phyloP scores from a whole-genome alignment of 139 green algal genomes.

The Coccomyxa sp. region DNA sequence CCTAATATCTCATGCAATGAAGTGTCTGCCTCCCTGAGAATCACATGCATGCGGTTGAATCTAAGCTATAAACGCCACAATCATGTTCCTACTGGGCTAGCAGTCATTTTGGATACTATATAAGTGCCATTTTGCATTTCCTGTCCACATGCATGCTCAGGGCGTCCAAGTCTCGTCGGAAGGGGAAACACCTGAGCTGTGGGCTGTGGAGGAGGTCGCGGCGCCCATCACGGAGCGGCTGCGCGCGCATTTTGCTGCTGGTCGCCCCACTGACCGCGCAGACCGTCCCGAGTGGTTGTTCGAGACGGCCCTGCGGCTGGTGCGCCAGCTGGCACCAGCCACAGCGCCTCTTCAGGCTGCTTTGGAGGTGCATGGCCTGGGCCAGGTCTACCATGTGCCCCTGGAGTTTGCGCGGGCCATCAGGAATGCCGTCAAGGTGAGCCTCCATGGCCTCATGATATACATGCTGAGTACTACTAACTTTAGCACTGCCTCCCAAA shows the following conservation, averaged over 20 bases:
- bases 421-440: constrained; percentile 14
- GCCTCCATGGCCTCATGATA: background rate
- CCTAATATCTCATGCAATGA: background rate
- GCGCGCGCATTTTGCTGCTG: constrained; percentile 33
- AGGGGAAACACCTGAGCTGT: constrained; percentile 12
- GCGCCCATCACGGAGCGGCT: constrained; percentile 22
- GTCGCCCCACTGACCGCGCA: constrained; percentile 20
- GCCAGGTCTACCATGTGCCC: constrained; percentile 19
- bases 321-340: constrained; percentile 7
- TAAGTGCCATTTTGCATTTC: too few species aligned
- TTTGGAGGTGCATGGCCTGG: constrained; percentile 18
- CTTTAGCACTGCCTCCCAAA: too few species aligned
- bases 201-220: constrained; percentile 36
- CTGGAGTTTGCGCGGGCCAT: constrained; percentile 42
- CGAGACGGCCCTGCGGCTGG: constrained; percentile 16
- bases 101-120: too few species aligned
- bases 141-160: background rate
- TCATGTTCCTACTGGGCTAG: too few species aligned
- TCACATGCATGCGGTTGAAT: too few species aligned
- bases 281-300: constrained; percentile 52
- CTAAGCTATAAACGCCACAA: too few species aligned
- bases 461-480: too few species aligned
- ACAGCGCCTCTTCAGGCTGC: constrained; percentile 32
- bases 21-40: too few species aligned
- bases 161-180: background rate